A percentile compares a stretch with the other conserved stretches of the same genome.
Evolutionary conservation across 225 moss, liverwort and hornwort species (phyloP).

Genomic region (Anthoceros angustus): DNA sequence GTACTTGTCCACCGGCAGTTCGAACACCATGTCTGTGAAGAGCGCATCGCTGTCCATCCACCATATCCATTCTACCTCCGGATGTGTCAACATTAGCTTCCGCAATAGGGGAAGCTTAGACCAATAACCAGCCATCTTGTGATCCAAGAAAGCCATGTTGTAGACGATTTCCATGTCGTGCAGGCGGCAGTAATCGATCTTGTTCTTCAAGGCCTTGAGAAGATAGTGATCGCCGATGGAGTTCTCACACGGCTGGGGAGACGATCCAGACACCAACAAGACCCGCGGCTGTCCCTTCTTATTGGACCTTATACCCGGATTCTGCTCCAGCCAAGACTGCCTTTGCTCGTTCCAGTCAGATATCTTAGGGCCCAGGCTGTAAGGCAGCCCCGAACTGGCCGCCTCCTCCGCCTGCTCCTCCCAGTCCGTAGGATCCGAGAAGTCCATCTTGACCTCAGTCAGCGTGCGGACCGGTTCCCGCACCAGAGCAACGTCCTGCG

Average conservation of each 20-base stretch:
- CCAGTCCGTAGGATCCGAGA: background rate
- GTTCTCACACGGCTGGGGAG: background rate
- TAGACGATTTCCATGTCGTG: slow-evolving; percentile 1
- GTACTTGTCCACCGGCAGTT: background rate
- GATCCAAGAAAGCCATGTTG: background rate
- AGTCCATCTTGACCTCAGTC: background rate
- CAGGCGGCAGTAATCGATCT: slow-evolving; percentile 3
- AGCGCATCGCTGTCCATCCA: slow-evolving; percentile 2
- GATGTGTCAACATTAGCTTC: background rate
- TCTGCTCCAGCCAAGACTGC: background rate
- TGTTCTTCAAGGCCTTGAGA: slow-evolving; percentile 3
- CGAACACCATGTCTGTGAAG: background rate
- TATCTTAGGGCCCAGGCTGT: background rate
- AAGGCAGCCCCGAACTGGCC: background rate
- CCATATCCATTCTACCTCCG: background rate
- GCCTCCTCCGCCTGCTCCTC: slow-evolving; percentile 1
- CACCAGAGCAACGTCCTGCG: background rate
- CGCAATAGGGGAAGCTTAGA: background rate
- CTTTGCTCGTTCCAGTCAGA: background rate
- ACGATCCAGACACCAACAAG: background rate
- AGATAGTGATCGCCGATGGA: background rate
- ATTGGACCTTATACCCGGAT: background rate
- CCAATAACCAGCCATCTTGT: background rate
- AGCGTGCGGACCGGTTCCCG: background rate
- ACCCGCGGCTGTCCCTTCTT: background rate